phyloP scores from a whole-genome alignment of 2,329 filamentous ascomycete genomes.

The Capronia americana region DNA sequence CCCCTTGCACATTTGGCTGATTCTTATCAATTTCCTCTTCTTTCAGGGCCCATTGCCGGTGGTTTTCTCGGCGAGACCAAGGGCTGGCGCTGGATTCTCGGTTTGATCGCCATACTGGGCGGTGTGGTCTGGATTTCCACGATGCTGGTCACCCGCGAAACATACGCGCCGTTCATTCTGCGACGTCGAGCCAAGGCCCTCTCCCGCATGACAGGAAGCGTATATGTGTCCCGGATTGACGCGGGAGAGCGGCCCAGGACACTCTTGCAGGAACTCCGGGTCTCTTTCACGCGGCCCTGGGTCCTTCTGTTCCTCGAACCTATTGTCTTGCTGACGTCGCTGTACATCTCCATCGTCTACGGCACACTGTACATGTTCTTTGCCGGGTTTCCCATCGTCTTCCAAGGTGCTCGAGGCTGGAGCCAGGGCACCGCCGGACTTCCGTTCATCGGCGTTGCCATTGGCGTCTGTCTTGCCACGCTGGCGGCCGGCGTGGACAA shows the following conservation, averaged over 20 bases:
- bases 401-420: slow-evolving; percentile 65
- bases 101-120: slow-evolving; percentile 67
- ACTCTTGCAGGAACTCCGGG: slow-evolving; percentile 64
- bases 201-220: slow-evolving; percentile 59
- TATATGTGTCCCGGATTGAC: slow-evolving; percentile 62
- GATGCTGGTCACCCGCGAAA: slow-evolving; percentile 61
- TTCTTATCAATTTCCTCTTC: slow-evolving; percentile 15
- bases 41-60: slow-evolving; percentile 59
- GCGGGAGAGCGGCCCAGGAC: slow-evolving; percentile 31
- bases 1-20: slow-evolving; percentile 22
- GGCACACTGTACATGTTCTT: slow-evolving; percentile 63
- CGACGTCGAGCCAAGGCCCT: slow-evolving; percentile 59
- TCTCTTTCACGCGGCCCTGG: slow-evolving; percentile 67
- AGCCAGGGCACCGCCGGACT: slow-evolving; percentile 65
- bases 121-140: slow-evolving; percentile 64
- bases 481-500: slow-evolving; percentile 48
- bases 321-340: slow-evolving; percentile 67
- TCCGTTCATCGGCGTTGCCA: slow-evolving; percentile 70
- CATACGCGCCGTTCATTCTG: slow-evolving; percentile 61
- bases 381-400: slow-evolving; percentile 69
- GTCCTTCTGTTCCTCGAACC: slow-evolving; percentile 72
- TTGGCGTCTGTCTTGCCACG: slow-evolving; percentile 57
- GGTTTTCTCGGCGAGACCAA: slow-evolving; percentile 37
- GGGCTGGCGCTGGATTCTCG: slow-evolving; percentile 74
- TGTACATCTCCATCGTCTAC: slow-evolving; percentile 56